These are phyloP conservation scores for Cephaloascus fragrans DNA, from an alignment of 805 yeast species.

Conservation along the genomic window DNA sequence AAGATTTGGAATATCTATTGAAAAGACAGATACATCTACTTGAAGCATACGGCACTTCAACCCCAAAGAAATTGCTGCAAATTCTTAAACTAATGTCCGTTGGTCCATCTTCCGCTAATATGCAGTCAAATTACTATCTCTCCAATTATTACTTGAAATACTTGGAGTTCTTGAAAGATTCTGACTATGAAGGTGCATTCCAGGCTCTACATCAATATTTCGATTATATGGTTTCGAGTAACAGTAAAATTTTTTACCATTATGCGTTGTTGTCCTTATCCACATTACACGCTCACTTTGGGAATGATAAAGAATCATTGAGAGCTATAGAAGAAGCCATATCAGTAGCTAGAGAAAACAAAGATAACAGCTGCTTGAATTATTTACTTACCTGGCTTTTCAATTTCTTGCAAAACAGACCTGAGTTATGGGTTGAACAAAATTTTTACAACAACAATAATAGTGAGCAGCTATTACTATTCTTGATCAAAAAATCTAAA, in stretches of 20 bases:
- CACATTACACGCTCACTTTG: slow-evolving; percentile 58
- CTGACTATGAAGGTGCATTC: slow-evolving; percentile 53
- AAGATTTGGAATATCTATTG: slow-evolving; percentile 38
- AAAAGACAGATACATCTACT: slow-evolving; percentile 43
- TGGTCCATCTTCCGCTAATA: slow-evolving; percentile 20
- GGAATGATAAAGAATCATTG: slow-evolving; percentile 58
- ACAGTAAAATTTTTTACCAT: slow-evolving; percentile 58
- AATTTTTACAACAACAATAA: slow-evolving; percentile 38
- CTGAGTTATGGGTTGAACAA: slow-evolving; percentile 30
- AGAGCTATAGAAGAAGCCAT: slow-evolving; percentile 82
- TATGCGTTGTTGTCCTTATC: slow-evolving; percentile 70
- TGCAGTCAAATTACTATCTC: slow-evolving; percentile 18
- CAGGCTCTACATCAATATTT: slow-evolving; percentile 48
- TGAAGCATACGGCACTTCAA: slow-evolving; percentile 41
- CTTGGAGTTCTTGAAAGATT: slow-evolving; percentile 44
- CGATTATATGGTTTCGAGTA: slow-evolving; percentile 67
- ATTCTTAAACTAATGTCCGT: slow-evolving; percentile 38
- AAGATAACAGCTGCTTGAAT: slow-evolving; percentile 64
- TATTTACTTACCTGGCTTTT: slow-evolving; percentile 68
- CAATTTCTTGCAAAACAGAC: slow-evolving; percentile 59
- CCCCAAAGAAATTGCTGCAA: slow-evolving; percentile 31
- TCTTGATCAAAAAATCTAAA: slow-evolving; percentile 45
- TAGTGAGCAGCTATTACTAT: slow-evolving; percentile 58
- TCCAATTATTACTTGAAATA: slow-evolving; percentile 48
- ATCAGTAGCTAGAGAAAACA: slow-evolving; percentile 77